Conservation (phyloP, 768 basidiomycete genomes). For the Trametes maxima region DNA sequence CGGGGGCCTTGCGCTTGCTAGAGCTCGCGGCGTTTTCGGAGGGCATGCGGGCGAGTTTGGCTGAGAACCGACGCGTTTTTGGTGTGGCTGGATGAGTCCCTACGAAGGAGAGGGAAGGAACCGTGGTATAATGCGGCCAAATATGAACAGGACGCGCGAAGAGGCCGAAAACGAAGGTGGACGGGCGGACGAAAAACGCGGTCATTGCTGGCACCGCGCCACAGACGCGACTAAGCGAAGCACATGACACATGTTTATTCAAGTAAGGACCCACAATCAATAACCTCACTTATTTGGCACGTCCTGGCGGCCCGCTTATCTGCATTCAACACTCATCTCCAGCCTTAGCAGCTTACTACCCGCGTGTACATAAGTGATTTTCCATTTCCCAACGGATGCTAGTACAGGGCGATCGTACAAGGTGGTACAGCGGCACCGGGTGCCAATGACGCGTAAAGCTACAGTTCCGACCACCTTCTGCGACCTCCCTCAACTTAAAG, state of each 20-base stretch:
- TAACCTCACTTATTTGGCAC: too few relatives aligned
- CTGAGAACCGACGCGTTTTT: neutral
- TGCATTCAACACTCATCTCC: too few relatives aligned
- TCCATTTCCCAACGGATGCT: too few relatives aligned
- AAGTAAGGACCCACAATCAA: too few relatives aligned
- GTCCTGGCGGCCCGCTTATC: too few relatives aligned
- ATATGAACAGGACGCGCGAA: neutral
- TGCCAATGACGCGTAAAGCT: neutral
- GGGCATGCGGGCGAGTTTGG: slow-evolving; percentile 21
- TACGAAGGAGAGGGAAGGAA: neutral
- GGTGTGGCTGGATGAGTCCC: neutral
- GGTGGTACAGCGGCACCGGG: neutral
- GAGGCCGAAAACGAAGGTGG: neutral
- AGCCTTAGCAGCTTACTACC: too few relatives aligned
- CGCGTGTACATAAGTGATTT: neutral
- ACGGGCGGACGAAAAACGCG: slow-evolving; percentile 10
- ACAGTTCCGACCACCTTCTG: slow-evolving; percentile 9
- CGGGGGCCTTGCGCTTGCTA: slow-evolving; percentile 21
- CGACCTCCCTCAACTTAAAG: neutral
- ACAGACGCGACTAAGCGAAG: slow-evolving; percentile 27
- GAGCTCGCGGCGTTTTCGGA: slow-evolving; percentile 16
- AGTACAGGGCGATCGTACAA: slow-evolving; percentile 10
- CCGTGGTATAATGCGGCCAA: neutral
- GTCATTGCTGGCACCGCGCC: slow-evolving; percentile 11
- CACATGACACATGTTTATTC: too few relatives aligned